These are phyloP conservation scores for Begonia peltatifolia DNA, from an alignment of 306 rosid species.

Conservation along the genomic window DNA sequence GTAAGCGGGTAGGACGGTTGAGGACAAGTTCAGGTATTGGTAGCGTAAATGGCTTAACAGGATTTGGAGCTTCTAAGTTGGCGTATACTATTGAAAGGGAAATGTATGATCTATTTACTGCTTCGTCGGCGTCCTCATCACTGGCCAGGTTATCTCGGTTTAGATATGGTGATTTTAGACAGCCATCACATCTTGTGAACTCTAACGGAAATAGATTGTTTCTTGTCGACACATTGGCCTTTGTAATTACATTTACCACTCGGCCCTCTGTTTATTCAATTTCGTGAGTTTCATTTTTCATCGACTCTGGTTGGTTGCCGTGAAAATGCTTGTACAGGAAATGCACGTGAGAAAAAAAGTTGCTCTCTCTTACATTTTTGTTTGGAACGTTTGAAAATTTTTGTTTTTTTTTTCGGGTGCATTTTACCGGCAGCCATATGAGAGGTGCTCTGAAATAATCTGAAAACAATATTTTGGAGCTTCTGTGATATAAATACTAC, in stretches of 20 bases:
- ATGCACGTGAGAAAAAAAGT: not conserved
- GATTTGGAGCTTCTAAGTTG: slow-evolving; percentile 22
- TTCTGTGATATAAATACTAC: too few species aligned
- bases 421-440: not conserved
- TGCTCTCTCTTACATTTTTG: not conserved
- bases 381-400: slow-evolving; percentile 4
- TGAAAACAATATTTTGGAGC: not conserved
- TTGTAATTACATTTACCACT: slow-evolving; percentile 24
- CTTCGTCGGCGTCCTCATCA: slow-evolving; percentile 7
- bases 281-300: not conserved
- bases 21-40: slow-evolving; percentile 20
- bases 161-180: slow-evolving; percentile 26
- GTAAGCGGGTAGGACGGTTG: slow-evolving; percentile 32
- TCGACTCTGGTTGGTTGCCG: slow-evolving; percentile 1
- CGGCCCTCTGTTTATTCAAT: not conserved
- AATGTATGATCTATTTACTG: slow-evolving; percentile 13
- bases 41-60: slow-evolving; percentile 20
- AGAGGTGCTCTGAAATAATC: not conserved
- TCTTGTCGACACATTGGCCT: slow-evolving; percentile 84
- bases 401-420: not conserved
- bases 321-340: not conserved
- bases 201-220: slow-evolving; percentile 53
- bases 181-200: slow-evolving; percentile 38
- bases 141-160: slow-evolving; percentile 12
- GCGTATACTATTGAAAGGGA: slow-evolving; percentile 14